These are phyloP conservation scores for Delonix regia DNA, from an alignment of 306 rosid species.

Conservation along the genomic window DNA sequence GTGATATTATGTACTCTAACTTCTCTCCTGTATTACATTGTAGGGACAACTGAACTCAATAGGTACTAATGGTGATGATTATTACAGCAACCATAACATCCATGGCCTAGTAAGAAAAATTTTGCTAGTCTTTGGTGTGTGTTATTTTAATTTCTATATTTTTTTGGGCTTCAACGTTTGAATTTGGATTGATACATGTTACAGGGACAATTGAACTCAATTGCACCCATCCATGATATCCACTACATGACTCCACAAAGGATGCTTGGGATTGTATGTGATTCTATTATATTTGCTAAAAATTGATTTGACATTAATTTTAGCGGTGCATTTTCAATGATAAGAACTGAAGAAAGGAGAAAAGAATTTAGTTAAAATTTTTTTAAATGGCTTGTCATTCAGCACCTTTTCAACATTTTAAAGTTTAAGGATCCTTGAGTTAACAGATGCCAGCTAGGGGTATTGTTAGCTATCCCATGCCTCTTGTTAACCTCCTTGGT, in stretches of 20 bases:
- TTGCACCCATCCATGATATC: conserved; percentile 45
- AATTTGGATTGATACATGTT: conserved; percentile 21
- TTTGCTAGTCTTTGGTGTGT: conserved; percentile 12
- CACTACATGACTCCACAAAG: conserved; percentile 42
- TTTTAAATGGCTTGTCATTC: background rate
- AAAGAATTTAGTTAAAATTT: background rate
- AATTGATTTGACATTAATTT: background rate
- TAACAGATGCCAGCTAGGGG: background rate
- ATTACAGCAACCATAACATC: conserved; percentile 61
- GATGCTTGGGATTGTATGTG: conserved; percentile 52
- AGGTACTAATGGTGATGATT: conserved; percentile 61
- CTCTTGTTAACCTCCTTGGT: background rate
- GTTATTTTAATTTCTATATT: background rate
- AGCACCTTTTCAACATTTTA: background rate
- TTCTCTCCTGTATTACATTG: conserved; percentile 28
- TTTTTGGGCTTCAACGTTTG: conserved; percentile 4
- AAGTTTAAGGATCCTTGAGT: background rate
- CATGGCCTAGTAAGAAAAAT: conserved; percentile 55
- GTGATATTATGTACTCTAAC: conserved; percentile 26
- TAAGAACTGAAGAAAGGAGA: conserved; percentile 14
- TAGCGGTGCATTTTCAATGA: background rate
- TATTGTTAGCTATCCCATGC: background rate
- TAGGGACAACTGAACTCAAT: conserved; percentile 75
- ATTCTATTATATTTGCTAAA: conserved; percentile 9
- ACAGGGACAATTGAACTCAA: conserved; percentile 51